Evolutionary conservation across 805 yeast species (phyloP).

Genomic region (Torulaspora quercuum): DNA sequence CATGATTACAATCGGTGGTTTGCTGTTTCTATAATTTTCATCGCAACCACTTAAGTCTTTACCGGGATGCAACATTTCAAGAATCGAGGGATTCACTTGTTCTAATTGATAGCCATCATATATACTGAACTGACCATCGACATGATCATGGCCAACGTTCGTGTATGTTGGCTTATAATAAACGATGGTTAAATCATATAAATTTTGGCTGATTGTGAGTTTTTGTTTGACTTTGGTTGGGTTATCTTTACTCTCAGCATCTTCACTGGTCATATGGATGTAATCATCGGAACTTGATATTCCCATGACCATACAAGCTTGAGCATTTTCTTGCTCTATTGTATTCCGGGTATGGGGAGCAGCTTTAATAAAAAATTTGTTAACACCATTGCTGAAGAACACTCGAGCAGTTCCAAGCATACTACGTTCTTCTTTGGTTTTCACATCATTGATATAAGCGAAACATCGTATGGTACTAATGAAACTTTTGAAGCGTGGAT

Average conservation of each 20-base stretch:
- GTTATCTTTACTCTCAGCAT: conserved; percentile 5
- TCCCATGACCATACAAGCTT: conserved; percentile 16
- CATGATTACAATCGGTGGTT: conserved; percentile 38
- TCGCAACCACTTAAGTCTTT: conserved; percentile 5
- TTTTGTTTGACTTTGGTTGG: background rate
- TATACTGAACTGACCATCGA: conserved; percentile 18
- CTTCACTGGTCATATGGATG: conserved; percentile 7
- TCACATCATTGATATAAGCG: conserved; percentile 29
- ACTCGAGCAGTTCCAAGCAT: conserved; percentile 55
- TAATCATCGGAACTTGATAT: conserved; percentile 9
- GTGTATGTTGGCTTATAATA: conserved; percentile 37
- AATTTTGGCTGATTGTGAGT: conserved; percentile 13
- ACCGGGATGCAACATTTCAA: conserved; percentile 27
- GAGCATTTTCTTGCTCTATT: conserved; percentile 10
- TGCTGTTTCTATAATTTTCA: conserved; percentile 3
- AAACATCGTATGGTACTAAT: conserved; percentile 46
- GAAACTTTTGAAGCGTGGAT: conserved; percentile 71
- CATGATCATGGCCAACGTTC: conserved; percentile 25
- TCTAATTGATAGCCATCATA: conserved; percentile 31
- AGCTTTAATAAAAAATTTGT: conserved; percentile 13
- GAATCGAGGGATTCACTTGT: conserved; percentile 34
- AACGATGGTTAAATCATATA: conserved; percentile 39
- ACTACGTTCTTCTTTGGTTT: conserved; percentile 25
- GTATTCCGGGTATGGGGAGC: conserved; percentile 3
- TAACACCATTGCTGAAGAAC: conserved; percentile 36